Evolutionary conservation across 1,284 basidiomycete genomes (phyloP).

Genomic region (Ceratobasidium papillatum): DNA sequence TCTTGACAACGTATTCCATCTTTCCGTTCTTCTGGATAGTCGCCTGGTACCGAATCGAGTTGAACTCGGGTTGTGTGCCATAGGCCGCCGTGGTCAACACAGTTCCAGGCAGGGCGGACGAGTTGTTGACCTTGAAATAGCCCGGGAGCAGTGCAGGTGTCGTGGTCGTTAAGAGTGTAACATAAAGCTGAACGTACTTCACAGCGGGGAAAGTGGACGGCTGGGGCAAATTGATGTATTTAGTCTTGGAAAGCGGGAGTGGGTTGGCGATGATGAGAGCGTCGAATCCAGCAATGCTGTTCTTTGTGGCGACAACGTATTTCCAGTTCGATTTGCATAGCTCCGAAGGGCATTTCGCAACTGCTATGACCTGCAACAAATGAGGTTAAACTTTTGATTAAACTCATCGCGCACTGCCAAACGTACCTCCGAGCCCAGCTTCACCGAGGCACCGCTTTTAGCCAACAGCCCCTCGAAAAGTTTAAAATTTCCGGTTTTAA

Average conservation of each 20-base stretch:
- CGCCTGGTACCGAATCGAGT: constrained; percentile 86
- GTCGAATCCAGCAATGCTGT: constrained; percentile 57
- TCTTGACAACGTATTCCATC: constrained; percentile 79
- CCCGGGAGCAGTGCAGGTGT: constrained; percentile 66
- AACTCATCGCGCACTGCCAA: not conserved
- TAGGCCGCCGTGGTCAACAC: constrained; percentile 75
- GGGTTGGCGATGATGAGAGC: constrained; percentile 82
- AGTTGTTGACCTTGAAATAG: constrained; percentile 72
- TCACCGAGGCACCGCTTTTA: constrained; percentile 71
- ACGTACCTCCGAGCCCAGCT: constrained; percentile 68
- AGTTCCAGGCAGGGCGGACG: constrained; percentile 65
- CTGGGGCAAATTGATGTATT: constrained; percentile 30
- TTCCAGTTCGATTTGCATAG: constrained; percentile 32
- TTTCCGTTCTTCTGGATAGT: constrained; percentile 50
- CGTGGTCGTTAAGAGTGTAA: constrained; percentile 87
- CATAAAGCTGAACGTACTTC: constrained; percentile 82
- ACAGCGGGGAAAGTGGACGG: constrained; percentile 38
- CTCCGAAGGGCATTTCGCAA: constrained; percentile 28
- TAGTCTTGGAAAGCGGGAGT: constrained; percentile 68
- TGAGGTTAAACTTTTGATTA: not conserved
- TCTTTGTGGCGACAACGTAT: constrained; percentile 15
- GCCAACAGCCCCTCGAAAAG: constrained; percentile 86
- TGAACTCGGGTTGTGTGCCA: constrained; percentile 78
- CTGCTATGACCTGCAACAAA: not conserved
- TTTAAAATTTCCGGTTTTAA: constrained; percentile 85